A percentile compares a stretch with the other conserved stretches of the same genome.
Evolutionary conservation across 106 monocot genomes (phyloP).

Genomic region (Acorus calamus): DNA sequence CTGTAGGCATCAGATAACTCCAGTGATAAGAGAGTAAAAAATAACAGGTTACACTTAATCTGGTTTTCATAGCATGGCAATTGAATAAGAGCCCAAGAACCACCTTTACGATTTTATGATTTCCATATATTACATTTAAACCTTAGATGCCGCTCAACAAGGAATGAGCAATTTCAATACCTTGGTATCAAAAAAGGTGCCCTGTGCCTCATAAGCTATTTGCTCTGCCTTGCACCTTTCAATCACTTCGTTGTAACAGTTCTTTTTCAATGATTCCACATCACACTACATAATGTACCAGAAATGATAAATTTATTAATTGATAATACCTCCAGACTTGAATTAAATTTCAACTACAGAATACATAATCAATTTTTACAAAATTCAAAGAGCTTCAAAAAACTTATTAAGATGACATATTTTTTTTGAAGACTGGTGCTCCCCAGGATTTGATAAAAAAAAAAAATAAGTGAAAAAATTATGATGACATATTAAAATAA

Average conservation of each 20-base stretch:
- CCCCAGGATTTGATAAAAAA: too few relatives aligned
- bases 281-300: constrained; percentile 46
- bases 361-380: neutral
- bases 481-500: too few relatives aligned
- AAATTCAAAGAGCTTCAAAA: neutral
- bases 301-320: constrained; percentile 3
- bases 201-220: constrained; percentile 62
- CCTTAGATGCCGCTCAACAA: neutral
- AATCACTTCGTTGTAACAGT: constrained; percentile 77
- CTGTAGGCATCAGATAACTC: constrained; percentile 29
- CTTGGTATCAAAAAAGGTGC: constrained; percentile 82
- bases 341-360: too few relatives aligned
- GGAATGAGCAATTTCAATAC: constrained; percentile 19
- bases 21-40: neutral
- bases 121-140: too few relatives aligned
- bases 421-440: too few relatives aligned
- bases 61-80: too few relatives aligned
- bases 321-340: too few relatives aligned
- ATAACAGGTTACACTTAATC: neutral
- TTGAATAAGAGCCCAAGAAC: too few relatives aligned
- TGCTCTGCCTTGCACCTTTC: constrained; percentile 86
- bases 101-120: too few relatives aligned
- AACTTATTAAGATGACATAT: too few relatives aligned
- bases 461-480: too few relatives aligned
- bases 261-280: constrained; percentile 72